Evolutionary conservation across 2,329 filamentous ascomycete genomes (phyloP).

Genomic region (Dactylellina cionopaga): DNA sequence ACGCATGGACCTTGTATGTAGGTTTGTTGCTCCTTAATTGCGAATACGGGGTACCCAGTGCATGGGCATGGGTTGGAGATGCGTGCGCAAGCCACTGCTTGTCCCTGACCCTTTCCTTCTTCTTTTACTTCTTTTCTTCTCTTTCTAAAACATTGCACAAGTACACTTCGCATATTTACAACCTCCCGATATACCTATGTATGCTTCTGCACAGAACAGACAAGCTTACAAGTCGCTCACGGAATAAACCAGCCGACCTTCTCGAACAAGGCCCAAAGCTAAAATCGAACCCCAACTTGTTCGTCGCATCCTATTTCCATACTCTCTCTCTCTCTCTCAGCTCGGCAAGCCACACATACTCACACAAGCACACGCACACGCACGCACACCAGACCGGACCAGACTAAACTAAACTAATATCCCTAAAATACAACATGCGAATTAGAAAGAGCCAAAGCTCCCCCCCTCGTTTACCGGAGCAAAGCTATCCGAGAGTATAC

Average conservation of each 20-base stretch:
- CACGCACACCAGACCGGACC: not conserved
- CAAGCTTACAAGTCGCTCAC: too few relatives aligned
- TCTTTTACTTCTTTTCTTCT: not conserved
- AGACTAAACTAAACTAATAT: not conserved
- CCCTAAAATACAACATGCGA: conserved; percentile 24
- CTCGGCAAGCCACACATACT: conserved; percentile 38
- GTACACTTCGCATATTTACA: not conserved
- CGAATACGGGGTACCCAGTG: conserved; percentile 42
- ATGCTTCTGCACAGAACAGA: too few relatives aligned
- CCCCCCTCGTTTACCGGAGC: conserved; percentile 20
- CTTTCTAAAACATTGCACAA: not conserved
- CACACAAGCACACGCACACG: too few relatives aligned
- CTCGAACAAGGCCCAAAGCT: not conserved
- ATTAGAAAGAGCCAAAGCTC: conserved; percentile 19
- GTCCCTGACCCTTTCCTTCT: not conserved
- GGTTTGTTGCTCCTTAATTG: conserved; percentile 22
- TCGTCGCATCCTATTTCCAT: not conserved
- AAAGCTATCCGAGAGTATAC: not conserved
- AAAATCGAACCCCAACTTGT: too few relatives aligned
- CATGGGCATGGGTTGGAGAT: not conserved
- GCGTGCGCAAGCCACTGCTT: conserved; percentile 9
- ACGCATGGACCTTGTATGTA: conserved; percentile 23
- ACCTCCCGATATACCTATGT: too few relatives aligned
- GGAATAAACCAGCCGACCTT: not conserved
- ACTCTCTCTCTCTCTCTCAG: not conserved